Evolutionary conservation across 176 grass and related monocot genomes (phyloP), one percentile per base, ranked within the genome.

Genomic region (Saccharum spontaneum): DNA sequence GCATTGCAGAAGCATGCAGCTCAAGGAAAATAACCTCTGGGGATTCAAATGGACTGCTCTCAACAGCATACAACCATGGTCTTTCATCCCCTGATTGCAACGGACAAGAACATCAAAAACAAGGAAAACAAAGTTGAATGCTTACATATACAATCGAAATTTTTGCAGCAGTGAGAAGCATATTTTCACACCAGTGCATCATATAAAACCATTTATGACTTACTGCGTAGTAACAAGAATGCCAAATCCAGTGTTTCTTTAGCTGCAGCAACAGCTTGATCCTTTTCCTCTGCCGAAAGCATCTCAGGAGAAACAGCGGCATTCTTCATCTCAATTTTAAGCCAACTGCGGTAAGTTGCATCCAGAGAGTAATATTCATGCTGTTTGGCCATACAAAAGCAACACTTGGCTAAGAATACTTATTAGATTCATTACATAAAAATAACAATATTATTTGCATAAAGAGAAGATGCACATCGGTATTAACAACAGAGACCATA

Each of bases 361-460:
- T 98, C 96, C 70, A 92, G 90, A n/a, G 91, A 95, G 75, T 95
- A 98, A 86, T 98, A 98, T 88, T 92, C 93, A 64, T 91, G 89
- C 96, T 98, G 91, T 88, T 83, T 77, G 64, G n/a, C 26, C 44
- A 86, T 46, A 90, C 7, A 70, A 57, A 66, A 73, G 26, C 10
- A 75, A 60, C 49, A 61, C 15, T 62, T 83, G 50, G 48, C 83
- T 30, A 82, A 78, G 30, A 82, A 88, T 54, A 78, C 28, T 77
- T 40, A 64, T 18, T 69, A 37, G 34, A 84, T 36, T 72, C 39
- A 71, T 14, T 62, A 28, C 43, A 84, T 34, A 79, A 33, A 72
- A 83, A 79, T 69, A 78, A 28, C 33, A 82, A 65, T 69, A 79
- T 63, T 18, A 54, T 57, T 46, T 69, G 5, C 36, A 46, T 73